Percentiles rank a stretch among this genome's conserved stretches.
Conservation (phyloP, 768 basidiomycete species). For the Kondoa malvinella region DNA sequence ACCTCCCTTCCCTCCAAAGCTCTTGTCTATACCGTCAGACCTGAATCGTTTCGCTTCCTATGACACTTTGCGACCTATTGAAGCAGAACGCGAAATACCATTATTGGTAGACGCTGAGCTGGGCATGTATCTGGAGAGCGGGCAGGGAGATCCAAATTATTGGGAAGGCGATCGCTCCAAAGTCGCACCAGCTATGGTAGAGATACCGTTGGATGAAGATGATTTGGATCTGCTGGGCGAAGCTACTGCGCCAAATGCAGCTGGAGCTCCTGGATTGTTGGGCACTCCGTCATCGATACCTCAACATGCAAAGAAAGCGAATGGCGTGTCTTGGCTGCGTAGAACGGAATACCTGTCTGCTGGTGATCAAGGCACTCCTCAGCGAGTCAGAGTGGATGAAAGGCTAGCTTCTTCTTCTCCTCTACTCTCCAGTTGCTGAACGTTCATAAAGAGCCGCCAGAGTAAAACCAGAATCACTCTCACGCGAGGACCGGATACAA, state of each 20-base stretch:
- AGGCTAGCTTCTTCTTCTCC: neutral
- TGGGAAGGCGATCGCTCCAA: slow-evolving; percentile 51
- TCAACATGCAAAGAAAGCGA: slow-evolving; percentile 1
- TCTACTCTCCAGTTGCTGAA: neutral
- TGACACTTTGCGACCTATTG: slow-evolving; percentile 63
- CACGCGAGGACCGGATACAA: slow-evolving; percentile 15
- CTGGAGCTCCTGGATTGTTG: slow-evolving; percentile 29
- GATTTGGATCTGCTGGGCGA: slow-evolving; percentile 45
- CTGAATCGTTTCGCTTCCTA: slow-evolving; percentile 72
- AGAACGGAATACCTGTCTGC: slow-evolving; percentile 10
- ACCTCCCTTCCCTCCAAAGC: slow-evolving; percentile 91
- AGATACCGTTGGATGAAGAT: slow-evolving; percentile 27
- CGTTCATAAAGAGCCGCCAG: neutral
- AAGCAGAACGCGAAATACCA: slow-evolving; percentile 64
- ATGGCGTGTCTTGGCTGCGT: slow-evolving; percentile 12
- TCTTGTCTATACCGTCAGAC: slow-evolving; percentile 79
- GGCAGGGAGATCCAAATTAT: slow-evolving; percentile 69
- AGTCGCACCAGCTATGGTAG: slow-evolving; percentile 29
- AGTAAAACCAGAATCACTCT: slow-evolving; percentile 5
- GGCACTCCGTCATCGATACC: neutral
- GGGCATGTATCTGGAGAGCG: slow-evolving; percentile 86
- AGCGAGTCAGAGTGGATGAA: neutral
- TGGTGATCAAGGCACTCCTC: slow-evolving; percentile 2
- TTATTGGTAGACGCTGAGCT: slow-evolving; percentile 95
- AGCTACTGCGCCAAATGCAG: slow-evolving; percentile 26